Evolutionary conservation across 768 basidiomycete species (phyloP).

Genomic region (Lactifluus piperatus): DNA sequence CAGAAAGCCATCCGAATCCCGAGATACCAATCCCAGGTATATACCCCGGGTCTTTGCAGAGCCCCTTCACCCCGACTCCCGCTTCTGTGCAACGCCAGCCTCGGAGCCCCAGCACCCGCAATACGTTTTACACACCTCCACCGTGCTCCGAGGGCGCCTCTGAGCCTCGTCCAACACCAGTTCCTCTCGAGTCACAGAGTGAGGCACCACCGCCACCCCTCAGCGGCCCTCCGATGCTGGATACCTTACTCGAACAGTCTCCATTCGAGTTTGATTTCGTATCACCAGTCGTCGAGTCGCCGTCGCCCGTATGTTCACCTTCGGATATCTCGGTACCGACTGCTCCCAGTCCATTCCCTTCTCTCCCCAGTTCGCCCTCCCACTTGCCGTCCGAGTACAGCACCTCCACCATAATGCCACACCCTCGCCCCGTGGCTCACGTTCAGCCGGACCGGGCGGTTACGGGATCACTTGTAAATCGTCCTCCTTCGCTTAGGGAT

Average conservation of each 20-base stretch:
- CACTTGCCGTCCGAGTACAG: neutral
- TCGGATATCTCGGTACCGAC: slow-evolving; percentile 5
- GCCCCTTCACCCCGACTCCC: slow-evolving; percentile 10
- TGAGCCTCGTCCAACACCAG: neutral
- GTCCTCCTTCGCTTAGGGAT: neutral
- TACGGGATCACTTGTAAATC: neutral
- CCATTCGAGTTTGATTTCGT: neutral
- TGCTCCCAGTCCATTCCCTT: neutral
- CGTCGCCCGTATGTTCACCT: neutral
- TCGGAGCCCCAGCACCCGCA: neutral
- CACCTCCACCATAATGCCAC: neutral
- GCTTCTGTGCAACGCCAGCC: neutral
- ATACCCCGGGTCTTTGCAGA: neutral
- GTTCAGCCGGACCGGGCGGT: neutral
- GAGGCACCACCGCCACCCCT: neutral
- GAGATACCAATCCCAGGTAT: neutral
- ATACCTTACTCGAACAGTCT: neutral
- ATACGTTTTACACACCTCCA: neutral
- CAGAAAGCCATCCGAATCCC: neutral
- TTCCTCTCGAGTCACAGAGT: neutral
- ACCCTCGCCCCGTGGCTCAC: neutral
- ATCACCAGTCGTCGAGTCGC: neutral
- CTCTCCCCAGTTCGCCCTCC: neutral
- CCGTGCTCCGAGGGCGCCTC: neutral
- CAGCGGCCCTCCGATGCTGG: neutral